Base-by-base conservation (phyloP, 768 basidiomycete species). In the Leccinum uliginosum region DNA sequence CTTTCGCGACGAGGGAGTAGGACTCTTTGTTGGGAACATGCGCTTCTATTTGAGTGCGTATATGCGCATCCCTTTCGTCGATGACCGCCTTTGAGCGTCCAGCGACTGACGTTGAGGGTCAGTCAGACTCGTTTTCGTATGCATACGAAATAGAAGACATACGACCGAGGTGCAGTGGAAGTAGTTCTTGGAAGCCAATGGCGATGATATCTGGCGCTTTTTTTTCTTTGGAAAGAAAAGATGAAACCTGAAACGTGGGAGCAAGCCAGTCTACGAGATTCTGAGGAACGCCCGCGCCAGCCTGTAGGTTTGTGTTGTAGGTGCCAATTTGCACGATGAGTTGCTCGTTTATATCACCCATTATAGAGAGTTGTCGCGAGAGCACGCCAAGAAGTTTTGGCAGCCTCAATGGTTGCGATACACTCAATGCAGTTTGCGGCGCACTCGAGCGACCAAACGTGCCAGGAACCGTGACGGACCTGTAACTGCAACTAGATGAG, bases 291-390 rank as follows among this genome's bases (percentile, higher is more conserved):
- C 86, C 87, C 26, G 76, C 72, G 17, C 83, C 78, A 6, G 86
- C 89, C 71, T 94, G 93, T 7, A 95, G 77, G 66, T 93, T 93
- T 6, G 93, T 93, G 68, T 97, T 97, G 76, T 94, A 97, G 3
- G 91, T 85, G 11, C 89, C 89, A 53, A 93, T 85, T 65, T 92
- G 91, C 6, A 93, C 85, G 53, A 90, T 74, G 21, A 87, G 66
- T 17, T 65, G 66, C 43, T 67, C 61, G 30, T 69, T 60, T n/a
- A 50, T 46, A 56, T 67, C 54, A 3, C 19, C 24, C 62, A 64
- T 71, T 11, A 40, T 23, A 46, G 32, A 30, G 15, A 0, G 14
- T 15, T 34, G 34, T 34, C 34, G 34, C 15, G 6, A 34, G 34
- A 34, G 15, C 15, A 34, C 34, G 34, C 15, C 34, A 6, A 34